These are phyloP conservation scores for Diutina catenulata DNA, from an alignment of 1,139 yeast genomes.

Conservation along the genomic window DNA sequence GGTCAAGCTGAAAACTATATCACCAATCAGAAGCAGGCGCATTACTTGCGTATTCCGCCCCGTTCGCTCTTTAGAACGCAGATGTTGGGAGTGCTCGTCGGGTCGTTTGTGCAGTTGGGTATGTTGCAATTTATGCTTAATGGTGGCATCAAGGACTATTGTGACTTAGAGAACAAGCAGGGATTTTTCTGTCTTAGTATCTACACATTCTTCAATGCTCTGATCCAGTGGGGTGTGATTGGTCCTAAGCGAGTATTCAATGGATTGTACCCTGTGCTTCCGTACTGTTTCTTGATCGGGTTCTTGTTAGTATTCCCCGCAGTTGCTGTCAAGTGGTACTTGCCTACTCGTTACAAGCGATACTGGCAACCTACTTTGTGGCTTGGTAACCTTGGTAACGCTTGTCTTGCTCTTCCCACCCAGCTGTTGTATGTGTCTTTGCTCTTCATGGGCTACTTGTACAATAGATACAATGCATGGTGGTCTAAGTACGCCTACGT, in stretches of 20 bases:
- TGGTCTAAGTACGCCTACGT: slow-evolving; percentile 1
- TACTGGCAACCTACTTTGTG: slow-evolving; percentile 2
- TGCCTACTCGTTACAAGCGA: background rate
- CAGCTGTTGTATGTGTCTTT: slow-evolving; percentile 21
- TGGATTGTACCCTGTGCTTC: slow-evolving; percentile 35
- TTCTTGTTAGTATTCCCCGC: slow-evolving; percentile 23
- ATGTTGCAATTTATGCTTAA: slow-evolving; percentile 1
- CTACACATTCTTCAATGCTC: slow-evolving; percentile 36
- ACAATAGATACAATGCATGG: background rate
- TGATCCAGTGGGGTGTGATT: slow-evolving; percentile 53
- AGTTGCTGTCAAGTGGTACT: slow-evolving; percentile 15
- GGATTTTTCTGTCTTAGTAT: slow-evolving; percentile 38
- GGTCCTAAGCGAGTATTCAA: slow-evolving; percentile 49
- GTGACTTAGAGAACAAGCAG: slow-evolving; percentile 28
- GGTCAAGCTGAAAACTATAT: slow-evolving; percentile 49
- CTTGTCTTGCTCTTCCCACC: slow-evolving; percentile 47
- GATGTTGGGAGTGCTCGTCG: slow-evolving; percentile 12
- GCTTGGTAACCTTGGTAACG: slow-evolving; percentile 22
- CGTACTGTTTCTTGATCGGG: slow-evolving; percentile 44
- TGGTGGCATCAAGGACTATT: slow-evolving; percentile 31
- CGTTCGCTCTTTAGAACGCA: slow-evolving; percentile 50
- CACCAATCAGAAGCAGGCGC: slow-evolving; percentile 46
- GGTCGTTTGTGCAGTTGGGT: slow-evolving; percentile 2
- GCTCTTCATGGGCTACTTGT: background rate
- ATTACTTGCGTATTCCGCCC: slow-evolving; percentile 51